Conservation (phyloP, 257 asterid species). For the Dorcoceras hygrometricum region DNA sequence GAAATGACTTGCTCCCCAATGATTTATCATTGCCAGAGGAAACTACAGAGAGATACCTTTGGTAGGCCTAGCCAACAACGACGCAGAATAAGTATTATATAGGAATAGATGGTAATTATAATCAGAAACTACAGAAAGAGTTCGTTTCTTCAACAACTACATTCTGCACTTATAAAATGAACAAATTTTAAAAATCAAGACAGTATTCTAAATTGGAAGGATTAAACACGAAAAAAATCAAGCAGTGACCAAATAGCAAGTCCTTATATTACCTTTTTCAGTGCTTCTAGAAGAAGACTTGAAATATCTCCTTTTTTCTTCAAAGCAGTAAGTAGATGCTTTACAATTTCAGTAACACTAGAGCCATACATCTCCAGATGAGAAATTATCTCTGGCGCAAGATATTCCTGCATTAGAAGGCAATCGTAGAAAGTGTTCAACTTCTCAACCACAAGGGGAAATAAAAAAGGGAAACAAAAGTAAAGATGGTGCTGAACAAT, state of each 20-base stretch:
- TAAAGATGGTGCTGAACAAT: not conserved
- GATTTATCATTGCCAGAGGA: conserved; percentile 49
- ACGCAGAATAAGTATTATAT: conserved; percentile 19
- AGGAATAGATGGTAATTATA: conserved; percentile 7
- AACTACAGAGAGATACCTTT: conserved; percentile 47
- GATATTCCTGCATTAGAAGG: conserved; percentile 60
- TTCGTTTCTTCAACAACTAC: not conserved
- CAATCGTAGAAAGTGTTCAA: conserved; percentile 7
- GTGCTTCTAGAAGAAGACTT: conserved; percentile 57
- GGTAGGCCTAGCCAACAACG: conserved; percentile 54
- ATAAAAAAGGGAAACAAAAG: not conserved
- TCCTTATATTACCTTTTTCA: conserved; percentile 56
- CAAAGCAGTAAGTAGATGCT: conserved; percentile 70
- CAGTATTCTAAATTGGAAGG: not conserved
- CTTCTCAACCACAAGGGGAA: conserved; percentile 19
- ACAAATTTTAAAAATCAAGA: not conserved
- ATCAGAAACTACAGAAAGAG: not conserved
- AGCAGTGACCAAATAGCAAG: conserved; percentile 13
- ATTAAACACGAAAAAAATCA: conserved; percentile 6
- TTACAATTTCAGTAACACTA: conserved; percentile 71
- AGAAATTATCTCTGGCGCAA: conserved; percentile 80
- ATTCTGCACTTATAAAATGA: not conserved
- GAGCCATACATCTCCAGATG: conserved; percentile 61
- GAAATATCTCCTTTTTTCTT: conserved; percentile 72
- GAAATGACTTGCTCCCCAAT: conserved; percentile 54